Percentiles rank a stretch among this genome's conserved stretches.
Conservation (phyloP, 306 rosid genomes). For the Medicago truncatula region MtrunA17r5.0-ANR NC_053045.1:56534501-56535000, state of each 20-base stretch:
- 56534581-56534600: neutral
- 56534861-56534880: conserved; percentile 98
- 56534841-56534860: conserved; percentile 87
- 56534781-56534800: conserved; percentile 53
- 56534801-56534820: conserved; percentile 79
- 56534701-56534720: neutral
- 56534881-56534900: conserved; percentile 86
- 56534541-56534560: neutral
- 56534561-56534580: neutral
- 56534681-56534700: neutral
- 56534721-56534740: conserved; percentile 20
- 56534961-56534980: conserved; percentile 15
- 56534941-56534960: conserved; percentile 13
- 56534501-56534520: too few relatives aligned
- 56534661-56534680: neutral
- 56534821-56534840: conserved; percentile 88
- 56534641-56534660: conserved; percentile 27
- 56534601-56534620: too few relatives aligned
- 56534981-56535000: conserved; percentile 15
- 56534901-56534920: conserved; percentile 86
- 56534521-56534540: too few relatives aligned
- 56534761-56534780: conserved; percentile 9
- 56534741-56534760: conserved; percentile 28
- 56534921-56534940: conserved; percentile 74
- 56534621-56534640: neutral